Conservation (phyloP, 805 yeast genomes). For the Saccharomycopsis vini region DNA sequence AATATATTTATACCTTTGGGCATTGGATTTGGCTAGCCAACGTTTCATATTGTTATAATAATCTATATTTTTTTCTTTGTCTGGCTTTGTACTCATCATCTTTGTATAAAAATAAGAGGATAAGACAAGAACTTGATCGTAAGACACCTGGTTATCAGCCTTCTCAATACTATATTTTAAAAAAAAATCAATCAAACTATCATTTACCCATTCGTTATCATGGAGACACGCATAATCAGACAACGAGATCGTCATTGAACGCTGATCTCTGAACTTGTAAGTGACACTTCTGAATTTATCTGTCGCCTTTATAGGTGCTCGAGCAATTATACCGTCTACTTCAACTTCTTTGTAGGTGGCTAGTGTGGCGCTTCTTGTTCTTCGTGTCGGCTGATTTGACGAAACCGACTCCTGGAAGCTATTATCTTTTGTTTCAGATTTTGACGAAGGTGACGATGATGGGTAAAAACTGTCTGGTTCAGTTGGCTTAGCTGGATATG, state of each 20-base stretch:
- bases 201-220: constrained; percentile 84
- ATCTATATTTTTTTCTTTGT: constrained; percentile 21
- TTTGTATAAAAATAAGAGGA: constrained; percentile 79
- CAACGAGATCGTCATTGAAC: constrained; percentile 47
- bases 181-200: constrained; percentile 78
- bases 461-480: not conserved
- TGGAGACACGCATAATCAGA: constrained; percentile 73
- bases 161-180: constrained; percentile 44
- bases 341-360: too few species aligned
- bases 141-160: constrained; percentile 22
- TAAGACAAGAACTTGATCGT: constrained; percentile 45
- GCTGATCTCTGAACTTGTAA: constrained; percentile 45
- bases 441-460: too few species aligned
- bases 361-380: too few species aligned
- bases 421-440: too few species aligned
- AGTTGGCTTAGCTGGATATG: not conserved
- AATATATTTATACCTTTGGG: constrained; percentile 48
- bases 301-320: too few species aligned
- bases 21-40: constrained; percentile 70
- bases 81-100: constrained; percentile 30
- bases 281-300: constrained; percentile 32
- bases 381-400: too few species aligned
- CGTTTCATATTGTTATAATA: constrained; percentile 58
- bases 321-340: too few species aligned
- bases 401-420: too few species aligned